Conservation (phyloP, 2,329 filamentous ascomycete species). For the Fonsecaea pugnacius region DNA sequence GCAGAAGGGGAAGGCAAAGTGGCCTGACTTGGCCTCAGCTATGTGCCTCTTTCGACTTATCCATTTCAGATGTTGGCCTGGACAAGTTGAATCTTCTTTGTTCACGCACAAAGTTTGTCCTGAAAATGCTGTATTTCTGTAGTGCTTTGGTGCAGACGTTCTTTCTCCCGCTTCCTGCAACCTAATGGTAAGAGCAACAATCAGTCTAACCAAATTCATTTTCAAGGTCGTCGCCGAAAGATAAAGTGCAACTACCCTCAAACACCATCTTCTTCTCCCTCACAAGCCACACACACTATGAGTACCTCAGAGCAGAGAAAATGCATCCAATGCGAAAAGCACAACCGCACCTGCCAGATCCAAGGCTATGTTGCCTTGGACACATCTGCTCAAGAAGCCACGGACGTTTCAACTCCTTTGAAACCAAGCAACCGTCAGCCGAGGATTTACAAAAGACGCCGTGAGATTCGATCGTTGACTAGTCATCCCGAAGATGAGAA, state of each 20-base stretch:
- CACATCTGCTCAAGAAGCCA: background rate
- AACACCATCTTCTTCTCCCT: constrained; percentile 3
- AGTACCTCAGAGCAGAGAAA: constrained; percentile 9
- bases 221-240: constrained; percentile 36
- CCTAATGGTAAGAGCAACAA: background rate
- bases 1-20: background rate
- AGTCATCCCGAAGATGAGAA: constrained; percentile 11
- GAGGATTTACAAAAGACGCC: constrained; percentile 30
- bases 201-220: background rate
- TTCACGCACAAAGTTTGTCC: too few species aligned
- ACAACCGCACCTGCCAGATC: constrained; percentile 29
- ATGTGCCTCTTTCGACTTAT: background rate
- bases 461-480: constrained; percentile 4
- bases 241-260: constrained; percentile 36
- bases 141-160: too few species aligned
- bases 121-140: background rate
- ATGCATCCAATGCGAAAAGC: constrained; percentile 33
- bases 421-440: background rate
- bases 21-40: background rate
- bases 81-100: background rate
- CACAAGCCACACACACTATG: background rate
- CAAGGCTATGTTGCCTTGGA: constrained; percentile 30
- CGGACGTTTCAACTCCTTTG: background rate
- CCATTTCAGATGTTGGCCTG: background rate
- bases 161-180: background rate